Conservation (phyloP, 805 yeast species). For the Myxozyma vanderwaltii region DNA sequence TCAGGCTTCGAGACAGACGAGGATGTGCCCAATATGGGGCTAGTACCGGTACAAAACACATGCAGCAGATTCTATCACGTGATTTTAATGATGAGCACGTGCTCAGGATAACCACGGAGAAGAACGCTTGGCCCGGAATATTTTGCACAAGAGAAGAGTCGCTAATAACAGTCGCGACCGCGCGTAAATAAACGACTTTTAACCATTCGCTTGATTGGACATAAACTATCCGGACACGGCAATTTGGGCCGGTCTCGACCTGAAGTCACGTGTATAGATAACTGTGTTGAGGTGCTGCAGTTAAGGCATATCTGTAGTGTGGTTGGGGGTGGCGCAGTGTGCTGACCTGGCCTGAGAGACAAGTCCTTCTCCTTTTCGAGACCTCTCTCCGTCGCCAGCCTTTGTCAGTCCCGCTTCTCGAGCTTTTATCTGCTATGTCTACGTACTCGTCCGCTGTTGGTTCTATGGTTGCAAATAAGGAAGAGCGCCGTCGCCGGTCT, state of each 20-base stretch:
- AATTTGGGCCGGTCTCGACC: not conserved
- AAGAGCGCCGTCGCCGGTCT: slow-evolving; percentile 63
- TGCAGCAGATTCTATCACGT: no score
- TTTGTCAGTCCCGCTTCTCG: no score
- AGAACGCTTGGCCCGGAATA: no score
- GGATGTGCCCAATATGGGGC: no score
- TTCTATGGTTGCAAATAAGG: slow-evolving; percentile 26
- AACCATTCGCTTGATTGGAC: not conserved
- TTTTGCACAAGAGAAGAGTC: no score
- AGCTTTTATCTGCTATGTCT: no score
- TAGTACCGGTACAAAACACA: no score
- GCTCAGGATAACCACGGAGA: no score
- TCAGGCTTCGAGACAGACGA: no score
- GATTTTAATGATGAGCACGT: no score
- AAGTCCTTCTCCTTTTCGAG: not conserved
- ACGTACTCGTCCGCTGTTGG: slow-evolving; percentile 24
- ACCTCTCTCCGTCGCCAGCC: not conserved
- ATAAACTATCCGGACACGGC: not conserved
- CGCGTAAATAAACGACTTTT: not conserved
- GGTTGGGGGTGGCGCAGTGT: not conserved
- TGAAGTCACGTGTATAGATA: not conserved
- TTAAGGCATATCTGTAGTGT: not conserved
- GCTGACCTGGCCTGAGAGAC: slow-evolving; percentile 11
- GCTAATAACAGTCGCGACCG: no score
- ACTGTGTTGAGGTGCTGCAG: not conserved